A percentile compares a stretch with the other conserved stretches of the same genome.
Evolutionary conservation across 2,329 filamentous ascomycete species (phyloP).

Genomic region (Verticillium dahliae): DNA sequence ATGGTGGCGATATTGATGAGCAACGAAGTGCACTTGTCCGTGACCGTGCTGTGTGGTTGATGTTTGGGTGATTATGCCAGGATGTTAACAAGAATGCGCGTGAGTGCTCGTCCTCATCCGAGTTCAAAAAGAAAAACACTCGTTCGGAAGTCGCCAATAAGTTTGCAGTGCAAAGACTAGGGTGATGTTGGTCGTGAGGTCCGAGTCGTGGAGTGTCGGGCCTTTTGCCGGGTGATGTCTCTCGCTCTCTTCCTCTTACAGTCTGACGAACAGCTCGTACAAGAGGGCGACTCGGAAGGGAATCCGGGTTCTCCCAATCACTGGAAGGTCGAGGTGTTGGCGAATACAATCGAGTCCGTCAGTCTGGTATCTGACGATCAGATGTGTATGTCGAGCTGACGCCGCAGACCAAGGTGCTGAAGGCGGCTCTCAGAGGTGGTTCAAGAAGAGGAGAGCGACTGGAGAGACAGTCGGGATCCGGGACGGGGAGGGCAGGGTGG

Average conservation of each 20-base stretch:
- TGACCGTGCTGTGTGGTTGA: background rate
- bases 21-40: background rate
- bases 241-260: background rate
- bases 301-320: background rate
- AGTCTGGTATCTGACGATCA: background rate
- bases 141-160: background rate
- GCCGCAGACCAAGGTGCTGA: background rate
- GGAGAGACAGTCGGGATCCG: background rate
- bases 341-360: background rate
- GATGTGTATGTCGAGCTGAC: background rate
- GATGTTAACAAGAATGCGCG: background rate
- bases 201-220: background rate
- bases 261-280: too few species aligned
- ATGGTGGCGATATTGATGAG: constrained; percentile 18
- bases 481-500: background rate
- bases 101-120: background rate
- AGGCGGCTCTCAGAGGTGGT: background rate
- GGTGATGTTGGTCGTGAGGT: background rate
- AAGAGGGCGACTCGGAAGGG: background rate
- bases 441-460: background rate
- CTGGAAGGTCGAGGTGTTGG: background rate
- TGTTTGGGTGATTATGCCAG: background rate
- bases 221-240: background rate
- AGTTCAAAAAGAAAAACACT: background rate
- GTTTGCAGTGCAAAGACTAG: background rate